Evolutionary conservation across 1,139 yeast genomes (phyloP).

Genomic region (Yamadazyma kanchanaburiensis): DNA sequence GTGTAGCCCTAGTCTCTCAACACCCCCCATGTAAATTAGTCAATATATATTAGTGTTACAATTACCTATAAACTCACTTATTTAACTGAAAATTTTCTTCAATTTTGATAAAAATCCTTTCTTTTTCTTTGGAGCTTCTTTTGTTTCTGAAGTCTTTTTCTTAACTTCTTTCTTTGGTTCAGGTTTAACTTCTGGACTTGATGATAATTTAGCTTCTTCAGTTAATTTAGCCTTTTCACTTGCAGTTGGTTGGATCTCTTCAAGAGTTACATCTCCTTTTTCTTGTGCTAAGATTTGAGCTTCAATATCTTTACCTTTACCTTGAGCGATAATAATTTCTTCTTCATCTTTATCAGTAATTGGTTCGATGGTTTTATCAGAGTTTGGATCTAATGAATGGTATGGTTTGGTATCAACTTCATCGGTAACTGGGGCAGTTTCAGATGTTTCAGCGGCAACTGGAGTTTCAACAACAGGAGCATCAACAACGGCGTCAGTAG

Average conservation of each 20-base stretch:
- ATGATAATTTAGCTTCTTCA: slow-evolving; percentile 25
- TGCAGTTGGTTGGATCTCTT: slow-evolving; percentile 43
- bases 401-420: slow-evolving; percentile 15
- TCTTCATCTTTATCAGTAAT: slow-evolving; percentile 20
- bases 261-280: slow-evolving; percentile 37
- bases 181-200: slow-evolving; percentile 8
- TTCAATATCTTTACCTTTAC: slow-evolving; percentile 28
- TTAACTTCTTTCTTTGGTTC: slow-evolving; percentile 6
- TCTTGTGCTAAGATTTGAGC: slow-evolving; percentile 37
- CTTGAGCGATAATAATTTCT: slow-evolving; percentile 42
- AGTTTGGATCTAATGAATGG: slow-evolving; percentile 31
- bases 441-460: slow-evolving; percentile 3
- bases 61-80: slow-evolving; percentile 5
- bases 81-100: slow-evolving; percentile 39
- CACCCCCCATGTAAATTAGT: slow-evolving; percentile 6
- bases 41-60: slow-evolving; percentile 10
- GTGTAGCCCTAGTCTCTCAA: too few species aligned
- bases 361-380: slow-evolving; percentile 30
- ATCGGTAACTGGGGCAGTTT: slow-evolving; percentile 2
- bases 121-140: slow-evolving; percentile 40
- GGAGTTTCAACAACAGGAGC: slow-evolving; percentile 2
- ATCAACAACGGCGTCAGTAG: slow-evolving; percentile 1
- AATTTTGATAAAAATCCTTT: slow-evolving; percentile 45
- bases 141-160: slow-evolving; percentile 14
- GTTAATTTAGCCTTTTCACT: slow-evolving; percentile 34